Conservation (phyloP, 2,329 filamentous ascomycete species). For the Aspergillus sp. region DNA sequence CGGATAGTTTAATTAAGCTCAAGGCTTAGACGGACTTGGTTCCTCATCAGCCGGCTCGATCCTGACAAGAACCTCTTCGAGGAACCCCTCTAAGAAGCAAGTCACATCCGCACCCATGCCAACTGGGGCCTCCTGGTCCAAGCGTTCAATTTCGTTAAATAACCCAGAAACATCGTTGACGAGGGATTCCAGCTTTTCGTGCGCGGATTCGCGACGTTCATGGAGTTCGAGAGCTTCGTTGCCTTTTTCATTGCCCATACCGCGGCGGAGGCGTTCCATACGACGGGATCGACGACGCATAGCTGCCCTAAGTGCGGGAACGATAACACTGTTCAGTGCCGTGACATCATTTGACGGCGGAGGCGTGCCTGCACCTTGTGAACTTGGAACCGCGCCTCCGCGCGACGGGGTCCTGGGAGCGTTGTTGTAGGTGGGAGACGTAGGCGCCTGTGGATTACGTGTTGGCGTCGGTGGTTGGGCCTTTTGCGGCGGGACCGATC, state of each 20-base stretch:
- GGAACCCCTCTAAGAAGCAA: constrained; percentile 79
- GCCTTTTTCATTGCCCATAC: constrained; percentile 48
- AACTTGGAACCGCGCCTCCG: constrained; percentile 5
- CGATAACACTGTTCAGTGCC: constrained; percentile 80
- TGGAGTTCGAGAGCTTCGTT: constrained; percentile 41
- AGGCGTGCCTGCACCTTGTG: constrained; percentile 10
- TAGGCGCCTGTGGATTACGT: constrained; percentile 2
- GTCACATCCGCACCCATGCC: constrained; percentile 89
- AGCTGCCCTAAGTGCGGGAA: constrained; percentile 85
- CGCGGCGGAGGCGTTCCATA: constrained; percentile 37
- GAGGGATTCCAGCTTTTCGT: constrained; percentile 72
- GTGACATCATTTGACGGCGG: constrained; percentile 58
- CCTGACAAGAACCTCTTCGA: constrained; percentile 87
- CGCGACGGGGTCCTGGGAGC: constrained; percentile 2
- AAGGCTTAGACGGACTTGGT: not conserved
- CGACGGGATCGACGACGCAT: constrained; percentile 65
- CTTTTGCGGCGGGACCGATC: constrained; percentile 36
- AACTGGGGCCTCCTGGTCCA: constrained; percentile 77
- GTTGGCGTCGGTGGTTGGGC: constrained; percentile 7
- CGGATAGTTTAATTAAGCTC: not conserved
- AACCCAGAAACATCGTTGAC: constrained; percentile 75
- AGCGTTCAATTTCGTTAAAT: constrained; percentile 83
- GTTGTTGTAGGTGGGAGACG: constrained; percentile 4
- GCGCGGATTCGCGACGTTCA: constrained; percentile 62
- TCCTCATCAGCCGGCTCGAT: constrained; percentile 62